Base-by-base conservation (phyloP, 371 early-diverging fungal genomes). In the Rhizomucor pusillus region DNA sequence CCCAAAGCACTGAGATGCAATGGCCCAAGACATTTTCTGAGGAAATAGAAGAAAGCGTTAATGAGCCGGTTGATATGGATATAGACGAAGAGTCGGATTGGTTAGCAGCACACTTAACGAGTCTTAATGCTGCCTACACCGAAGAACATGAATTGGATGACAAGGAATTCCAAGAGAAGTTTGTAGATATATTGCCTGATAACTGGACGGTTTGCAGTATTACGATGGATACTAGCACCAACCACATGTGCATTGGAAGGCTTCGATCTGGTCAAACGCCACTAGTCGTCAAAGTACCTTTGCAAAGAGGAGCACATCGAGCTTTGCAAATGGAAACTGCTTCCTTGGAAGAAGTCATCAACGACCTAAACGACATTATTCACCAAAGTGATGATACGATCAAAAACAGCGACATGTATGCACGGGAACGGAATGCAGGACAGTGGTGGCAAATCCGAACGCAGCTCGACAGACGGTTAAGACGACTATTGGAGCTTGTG, bases 361-460 rank as follows among this genome's bases (percentile, higher is more conserved):
- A 50, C 0, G 82, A 82, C 51, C 52, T 89, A 3, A 55, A 74
- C 22, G 69, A 65, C 9, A 89, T 90, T 34, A 73, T 93, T 60
- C 59, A 57, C 3, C 62, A 44, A 13, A 89, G 85, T 50, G 81
- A 87, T 47, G 67, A 71, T 13, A 83, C 81, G 0, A 72, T 85
- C 18, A 56, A 59, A 1, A 57, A 50, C 4, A 64, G 75, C 1
- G 62, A 66, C n/a, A 47, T 54, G 1, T 66, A 62, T 40, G 55
- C 65, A 20, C 77, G 84, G 0, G 75, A 75, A 11, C 69, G 77
- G 2, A 85, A 87, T 44, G 87, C 89, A 46, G 63, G 73, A 14
- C 59, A 67, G 35, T 97, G 97, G 97, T 94, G 94, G 92, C 75
- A 65, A 34, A 71, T 59, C 6, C 80, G 97, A 18, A 71, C 73